Conservation (phyloP, 2,329 filamentous ascomycete genomes). For the Cryphonectria nitschkei region DNA sequence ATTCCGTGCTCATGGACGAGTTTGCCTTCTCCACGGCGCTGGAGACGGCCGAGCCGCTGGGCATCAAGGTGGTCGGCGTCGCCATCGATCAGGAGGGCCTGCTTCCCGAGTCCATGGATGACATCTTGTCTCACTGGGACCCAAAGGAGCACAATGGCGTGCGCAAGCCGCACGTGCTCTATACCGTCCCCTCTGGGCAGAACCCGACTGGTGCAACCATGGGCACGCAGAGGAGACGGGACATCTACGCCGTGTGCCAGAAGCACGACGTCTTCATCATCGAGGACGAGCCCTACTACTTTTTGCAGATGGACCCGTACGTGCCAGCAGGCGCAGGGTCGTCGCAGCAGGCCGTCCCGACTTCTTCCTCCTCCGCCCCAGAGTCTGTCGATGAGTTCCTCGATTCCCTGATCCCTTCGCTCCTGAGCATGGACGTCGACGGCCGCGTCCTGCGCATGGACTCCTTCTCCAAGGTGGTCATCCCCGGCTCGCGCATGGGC, state of each 20-base stretch:
- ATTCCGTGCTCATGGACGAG: constrained; percentile 83
- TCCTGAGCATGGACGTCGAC: constrained; percentile 80
- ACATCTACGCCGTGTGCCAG: constrained; percentile 76
- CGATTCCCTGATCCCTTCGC: constrained; percentile 70
- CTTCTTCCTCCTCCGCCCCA: constrained; percentile 45
- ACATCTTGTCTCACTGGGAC: constrained; percentile 56
- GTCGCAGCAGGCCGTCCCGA: constrained; percentile 35
- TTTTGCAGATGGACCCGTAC: constrained; percentile 84
- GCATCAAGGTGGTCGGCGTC: constrained; percentile 55
- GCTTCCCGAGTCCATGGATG: constrained; percentile 55
- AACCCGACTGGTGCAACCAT: constrained; percentile 91
- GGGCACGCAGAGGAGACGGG: constrained; percentile 65
- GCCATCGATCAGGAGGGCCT: constrained; percentile 58
- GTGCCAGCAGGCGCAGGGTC: constrained; percentile 43
- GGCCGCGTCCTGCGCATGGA: constrained; percentile 89
- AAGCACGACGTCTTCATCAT: constrained; percentile 87
- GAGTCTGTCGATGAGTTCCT: constrained; percentile 74
- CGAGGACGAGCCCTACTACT: constrained; percentile 95
- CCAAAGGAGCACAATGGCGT: constrained; percentile 44
- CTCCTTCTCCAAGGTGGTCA: constrained; percentile 89
- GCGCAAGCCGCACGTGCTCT: constrained; percentile 58
- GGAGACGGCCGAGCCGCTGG: constrained; percentile 60
- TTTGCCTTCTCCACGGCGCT: constrained; percentile 83
- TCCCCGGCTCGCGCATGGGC: constrained; percentile 79
- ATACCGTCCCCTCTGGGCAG: constrained; percentile 75